Conservation (phyloP, 106 monocot species). For the Dioscorea zingiberensis region DNA sequence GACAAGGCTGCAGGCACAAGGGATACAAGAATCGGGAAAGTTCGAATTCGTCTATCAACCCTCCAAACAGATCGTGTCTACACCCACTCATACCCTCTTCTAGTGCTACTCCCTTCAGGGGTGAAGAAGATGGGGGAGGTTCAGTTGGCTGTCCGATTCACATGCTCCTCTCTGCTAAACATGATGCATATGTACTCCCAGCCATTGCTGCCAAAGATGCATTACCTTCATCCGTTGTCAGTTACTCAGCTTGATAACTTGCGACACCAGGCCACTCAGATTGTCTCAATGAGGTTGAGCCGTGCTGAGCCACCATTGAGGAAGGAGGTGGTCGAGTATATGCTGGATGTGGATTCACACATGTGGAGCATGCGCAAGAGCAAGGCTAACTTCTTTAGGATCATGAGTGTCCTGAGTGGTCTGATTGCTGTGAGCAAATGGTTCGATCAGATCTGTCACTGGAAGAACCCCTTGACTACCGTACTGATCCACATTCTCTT, state of each 20-base stretch:
- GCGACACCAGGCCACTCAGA: not conserved
- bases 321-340: not conserved
- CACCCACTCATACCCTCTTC: too few species aligned
- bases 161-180: not conserved
- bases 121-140: not conserved
- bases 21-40: not conserved
- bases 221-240: not conserved
- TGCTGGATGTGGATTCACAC: not conserved
- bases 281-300: not conserved
- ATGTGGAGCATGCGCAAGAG: not conserved
- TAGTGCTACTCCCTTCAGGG: too few species aligned
- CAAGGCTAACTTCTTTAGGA: not conserved
- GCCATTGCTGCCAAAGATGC: constrained; percentile 1
- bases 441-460: not conserved
- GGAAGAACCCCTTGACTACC: not conserved
- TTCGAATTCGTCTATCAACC: not conserved
- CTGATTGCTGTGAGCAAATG: not conserved
- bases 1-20: not conserved
- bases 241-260: not conserved
- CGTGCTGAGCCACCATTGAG: not conserved
- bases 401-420: not conserved
- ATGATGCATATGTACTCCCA: not conserved
- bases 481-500: not conserved
- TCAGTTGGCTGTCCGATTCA: not conserved
- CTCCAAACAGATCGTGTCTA: too few species aligned